Base-by-base conservation (phyloP, 1,284 basidiomycete genomes). In the Apiotrichum veenhuisii region DNA sequence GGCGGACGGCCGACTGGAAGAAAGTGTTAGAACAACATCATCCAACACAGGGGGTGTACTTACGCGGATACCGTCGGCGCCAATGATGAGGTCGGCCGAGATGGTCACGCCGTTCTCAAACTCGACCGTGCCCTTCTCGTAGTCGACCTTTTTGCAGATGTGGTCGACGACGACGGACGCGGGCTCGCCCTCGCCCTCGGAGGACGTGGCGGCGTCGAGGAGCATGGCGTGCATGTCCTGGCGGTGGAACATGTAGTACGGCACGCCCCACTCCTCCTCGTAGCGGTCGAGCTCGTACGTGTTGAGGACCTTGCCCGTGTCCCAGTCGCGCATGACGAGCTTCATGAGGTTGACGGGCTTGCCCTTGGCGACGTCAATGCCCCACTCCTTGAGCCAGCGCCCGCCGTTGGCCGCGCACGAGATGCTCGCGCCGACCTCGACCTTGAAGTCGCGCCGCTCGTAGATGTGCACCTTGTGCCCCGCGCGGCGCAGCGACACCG, bases 171-270 rank as follows among this genome's bases (percentile, higher is more conserved):
- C 67, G 15, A 76, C 63, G 17, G 38, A 47, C 17, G 54, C 59
- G 0, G 69, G 67, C 42, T 64, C 62, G 8, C 71, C 75, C n/a
- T 63, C 57, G 20, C 74, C 75, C 2, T 74, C 62, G 0, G 58
- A 46, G 2, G 57, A 57, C 7, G 64, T 61, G 22, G 75, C 74
- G 20, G 63, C 61, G 42, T 72, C 64, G 53, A 77, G 63, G 11
- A 73, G 56, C 64, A 72, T 70, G 23, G 50, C 47, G 65, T 72
- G 75, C 71, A 77, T 74, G 57, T 77, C 75, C 46, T 73, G 69
- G 52, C 75, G 66, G 60, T 77, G 74, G 66, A 64, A 67, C 65
- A 67, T 67, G 60, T 63, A 66, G 63, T 65, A 72, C 47, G 68
- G 67, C n/a, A 64, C 62, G 18, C 70, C 70, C 72, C 72, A 73